Evolutionary conservation across 257 asterid species (phyloP).

Genomic region (Solanum ossicruentum): DNA sequence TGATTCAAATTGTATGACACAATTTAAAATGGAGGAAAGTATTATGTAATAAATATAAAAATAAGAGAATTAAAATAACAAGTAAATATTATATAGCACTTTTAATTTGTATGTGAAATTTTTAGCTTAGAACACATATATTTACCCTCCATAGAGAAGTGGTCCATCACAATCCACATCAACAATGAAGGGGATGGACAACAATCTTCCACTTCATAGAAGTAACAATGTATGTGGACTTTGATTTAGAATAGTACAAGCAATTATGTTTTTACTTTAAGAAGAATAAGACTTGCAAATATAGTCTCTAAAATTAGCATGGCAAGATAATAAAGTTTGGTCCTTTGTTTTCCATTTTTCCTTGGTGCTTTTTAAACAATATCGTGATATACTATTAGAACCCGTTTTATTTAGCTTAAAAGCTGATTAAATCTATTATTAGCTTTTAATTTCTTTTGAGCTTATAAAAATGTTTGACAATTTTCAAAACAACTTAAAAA

Average conservation of each 20-base stretch:
- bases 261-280: background rate
- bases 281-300: background rate
- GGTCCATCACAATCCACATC: background rate
- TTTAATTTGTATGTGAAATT: background rate
- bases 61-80: background rate
- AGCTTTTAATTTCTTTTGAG: no score
- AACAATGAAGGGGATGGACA: background rate
- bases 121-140: background rate
- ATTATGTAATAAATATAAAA: background rate
- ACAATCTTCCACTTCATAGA: background rate
- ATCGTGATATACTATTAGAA: background rate
- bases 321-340: background rate
- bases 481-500: no score
- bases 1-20: background rate
- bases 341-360: background rate
- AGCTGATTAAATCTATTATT: no score
- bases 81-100: background rate
- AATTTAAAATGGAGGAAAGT: background rate
- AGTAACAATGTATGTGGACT: background rate
- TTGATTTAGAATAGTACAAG: background rate
- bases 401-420: no score
- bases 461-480: no score
- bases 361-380: background rate
- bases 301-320: background rate
- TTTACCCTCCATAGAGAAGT: background rate